phyloP scores from a whole-genome alignment of 176 grass and related monocot species.

The Phoenix dactylifera region DNA sequence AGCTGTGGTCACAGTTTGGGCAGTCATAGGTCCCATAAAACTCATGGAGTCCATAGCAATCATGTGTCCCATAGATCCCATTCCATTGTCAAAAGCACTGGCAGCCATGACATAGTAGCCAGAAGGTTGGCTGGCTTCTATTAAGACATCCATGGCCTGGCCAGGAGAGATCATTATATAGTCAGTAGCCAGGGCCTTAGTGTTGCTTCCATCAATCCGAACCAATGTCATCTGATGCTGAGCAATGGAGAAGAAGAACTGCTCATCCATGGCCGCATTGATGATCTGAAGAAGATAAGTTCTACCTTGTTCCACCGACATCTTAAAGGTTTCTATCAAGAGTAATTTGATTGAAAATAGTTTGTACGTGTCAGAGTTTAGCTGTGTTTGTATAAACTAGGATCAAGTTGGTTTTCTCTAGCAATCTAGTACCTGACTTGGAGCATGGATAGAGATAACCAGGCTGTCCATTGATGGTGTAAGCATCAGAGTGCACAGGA shows the following conservation, averaged over 20 bases:
- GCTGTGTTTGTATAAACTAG: too few relatives aligned
- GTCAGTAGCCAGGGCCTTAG: not conserved
- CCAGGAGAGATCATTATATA: conserved; percentile 2
- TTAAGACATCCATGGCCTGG: conserved; percentile 2
- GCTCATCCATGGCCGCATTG: not conserved
- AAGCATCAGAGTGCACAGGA: conserved; percentile 10
- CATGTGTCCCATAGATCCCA: not conserved
- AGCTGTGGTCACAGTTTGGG: too few relatives aligned
- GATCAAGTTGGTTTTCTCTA: not conserved
- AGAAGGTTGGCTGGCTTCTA: not conserved
- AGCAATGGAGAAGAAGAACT: conserved; percentile 6
- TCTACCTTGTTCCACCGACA: not conserved
- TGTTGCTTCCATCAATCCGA: not conserved
- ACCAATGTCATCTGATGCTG: not conserved
- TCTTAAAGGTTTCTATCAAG: not conserved
- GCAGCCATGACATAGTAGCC: not conserved
- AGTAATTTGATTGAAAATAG: not conserved
- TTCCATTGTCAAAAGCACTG: conserved; percentile 1
- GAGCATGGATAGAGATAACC: conserved; percentile 38
- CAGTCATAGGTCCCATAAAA: too few relatives aligned
- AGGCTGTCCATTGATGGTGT: conserved; percentile 44
- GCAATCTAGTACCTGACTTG: not conserved
- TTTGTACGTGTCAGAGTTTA: not conserved
- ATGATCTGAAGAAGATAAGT: not conserved
- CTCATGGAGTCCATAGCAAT: too few relatives aligned